Base-by-base conservation (phyloP, 345 rosid genomes). In the Hibiscus trionum region DNA sequence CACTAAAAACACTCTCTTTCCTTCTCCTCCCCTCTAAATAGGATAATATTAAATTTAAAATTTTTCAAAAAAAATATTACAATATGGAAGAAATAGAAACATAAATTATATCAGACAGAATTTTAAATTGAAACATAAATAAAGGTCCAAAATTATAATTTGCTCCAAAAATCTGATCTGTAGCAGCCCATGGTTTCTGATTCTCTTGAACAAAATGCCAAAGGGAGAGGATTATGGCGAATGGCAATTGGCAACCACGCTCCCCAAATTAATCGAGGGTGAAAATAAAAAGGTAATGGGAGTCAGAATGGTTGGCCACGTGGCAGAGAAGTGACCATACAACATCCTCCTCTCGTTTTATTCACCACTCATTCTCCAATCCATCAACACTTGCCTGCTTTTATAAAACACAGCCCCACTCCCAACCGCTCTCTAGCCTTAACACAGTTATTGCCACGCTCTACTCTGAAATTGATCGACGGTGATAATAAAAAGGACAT, bases 251-350 rank as follows among this genome's bases (percentile, higher is more conserved):
- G 68, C 77, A 55, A 4, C 80, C 84, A 75, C 83, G 17, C 39
- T 71, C 78, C 56, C 74, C 71, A 57, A 70, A 24, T 2, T 17
- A 3, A 19, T 56, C 11, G 66, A 35, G 68, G 86, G 66, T 65
- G 81, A 83, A 80, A 39, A 73, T 6, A 7, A 70, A 75, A 72
- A 90, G 90, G 88, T 90, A 91, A 88, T 61, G 82, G 49, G 68
- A 72, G 19, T 85, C 86, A 82, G 78, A 37, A 39, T 12, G 19
- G 9, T 2, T 4, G 73, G 96, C 87, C 98, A 90, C 85, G 86
- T 88, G 91, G 84, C 82, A 78, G 84, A 83, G 86, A 79, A 75
- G 81, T 14, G 78, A 66, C 56, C 46, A 61, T 16, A 75, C 66
- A 61, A 74, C 75, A 69, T 71, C 80, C 69, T 50, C 70, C 50